These are phyloP conservation scores for Mycena kentingensis DNA, from an alignment of 768 basidiomycete species.

Conservation along the genomic window DNA sequence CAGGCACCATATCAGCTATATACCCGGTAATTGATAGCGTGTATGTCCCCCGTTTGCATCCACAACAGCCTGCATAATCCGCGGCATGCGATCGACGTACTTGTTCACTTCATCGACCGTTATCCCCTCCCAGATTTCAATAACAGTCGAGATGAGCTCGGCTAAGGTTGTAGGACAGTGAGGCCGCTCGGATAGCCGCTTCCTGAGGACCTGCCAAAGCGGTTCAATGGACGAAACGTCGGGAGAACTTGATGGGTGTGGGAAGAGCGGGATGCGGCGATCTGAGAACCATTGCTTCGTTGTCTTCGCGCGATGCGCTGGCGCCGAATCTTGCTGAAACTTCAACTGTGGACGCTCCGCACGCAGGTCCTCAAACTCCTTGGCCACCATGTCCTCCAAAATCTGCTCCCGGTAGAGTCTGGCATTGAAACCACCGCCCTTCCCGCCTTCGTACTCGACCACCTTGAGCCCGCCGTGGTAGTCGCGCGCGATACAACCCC, in stretches of 20 bases:
- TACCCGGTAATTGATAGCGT: conserved; percentile 2
- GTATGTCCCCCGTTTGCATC: conserved; percentile 19
- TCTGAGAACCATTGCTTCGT: conserved; percentile 10
- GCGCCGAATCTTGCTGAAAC: conserved; percentile 18
- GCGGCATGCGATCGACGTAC: conserved; percentile 7
- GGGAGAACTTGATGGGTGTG: conserved; percentile 16
- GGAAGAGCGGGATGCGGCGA: conserved; percentile 10
- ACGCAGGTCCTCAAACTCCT: background rate
- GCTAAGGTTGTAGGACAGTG: conserved; percentile 48
- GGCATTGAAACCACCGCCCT: conserved; percentile 16
- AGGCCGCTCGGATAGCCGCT: no score
- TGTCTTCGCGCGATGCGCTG: conserved; percentile 7
- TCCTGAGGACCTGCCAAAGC: conserved; percentile 15
- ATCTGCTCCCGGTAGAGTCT: conserved; percentile 7
- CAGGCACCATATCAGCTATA: no score
- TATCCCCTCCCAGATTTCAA: conserved; percentile 10
- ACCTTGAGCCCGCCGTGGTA: conserved; percentile 15
- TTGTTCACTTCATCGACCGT: conserved; percentile 3
- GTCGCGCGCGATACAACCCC: conserved; percentile 12
- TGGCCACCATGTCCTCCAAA: background rate
- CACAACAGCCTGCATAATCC: conserved; percentile 12
- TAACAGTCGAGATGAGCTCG: conserved; percentile 2
- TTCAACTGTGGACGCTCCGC: background rate
- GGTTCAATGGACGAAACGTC: conserved; percentile 16
- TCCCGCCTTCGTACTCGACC: conserved; percentile 20